phyloP scores from a whole-genome alignment of 176 grass and related monocot species.

The Tuctoria greenei region DNA sequence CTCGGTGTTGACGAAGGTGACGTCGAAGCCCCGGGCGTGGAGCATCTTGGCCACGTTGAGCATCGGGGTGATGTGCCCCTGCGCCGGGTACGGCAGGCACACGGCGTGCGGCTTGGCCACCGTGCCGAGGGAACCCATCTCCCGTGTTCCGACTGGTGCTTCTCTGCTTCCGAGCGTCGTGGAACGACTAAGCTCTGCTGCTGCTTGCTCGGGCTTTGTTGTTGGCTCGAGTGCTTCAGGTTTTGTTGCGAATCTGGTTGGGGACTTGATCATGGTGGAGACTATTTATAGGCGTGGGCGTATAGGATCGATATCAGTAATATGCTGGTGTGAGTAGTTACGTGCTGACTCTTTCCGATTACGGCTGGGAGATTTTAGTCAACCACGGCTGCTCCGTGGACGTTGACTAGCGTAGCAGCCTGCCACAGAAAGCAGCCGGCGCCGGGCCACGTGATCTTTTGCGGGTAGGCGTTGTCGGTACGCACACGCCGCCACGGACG shows the following conservation, averaged over 20 bases:
- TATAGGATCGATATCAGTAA: too few relatives aligned
- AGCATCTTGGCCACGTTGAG: conserved; percentile 76
- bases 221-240: too few relatives aligned
- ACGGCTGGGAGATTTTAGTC: background rate
- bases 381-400: background rate
- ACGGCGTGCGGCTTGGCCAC: conserved; percentile 55
- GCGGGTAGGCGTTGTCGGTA: too few relatives aligned
- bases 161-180: too few relatives aligned
- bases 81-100: conserved; percentile 66
- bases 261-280: background rate
- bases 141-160: background rate
- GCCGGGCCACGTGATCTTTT: too few relatives aligned
- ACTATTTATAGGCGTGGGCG: conserved; percentile 1
- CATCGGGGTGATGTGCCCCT: conserved; percentile 81
- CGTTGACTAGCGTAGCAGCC: background rate
- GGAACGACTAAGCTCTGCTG: too few relatives aligned
- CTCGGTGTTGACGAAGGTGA: conserved; percentile 73
- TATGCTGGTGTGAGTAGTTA: background rate
- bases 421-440: background rate
- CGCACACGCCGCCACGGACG: too few relatives aligned
- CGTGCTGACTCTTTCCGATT: background rate
- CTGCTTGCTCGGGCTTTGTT: too few relatives aligned
- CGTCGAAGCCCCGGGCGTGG: conserved; percentile 64
- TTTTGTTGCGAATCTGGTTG: background rate
- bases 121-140: conserved; percentile 37